Evolutionary conservation across 2,329 filamentous ascomycete species (phyloP), one percentile per base, ranked within the genome.

Genomic region (Coniochaeta sp.): DNA sequence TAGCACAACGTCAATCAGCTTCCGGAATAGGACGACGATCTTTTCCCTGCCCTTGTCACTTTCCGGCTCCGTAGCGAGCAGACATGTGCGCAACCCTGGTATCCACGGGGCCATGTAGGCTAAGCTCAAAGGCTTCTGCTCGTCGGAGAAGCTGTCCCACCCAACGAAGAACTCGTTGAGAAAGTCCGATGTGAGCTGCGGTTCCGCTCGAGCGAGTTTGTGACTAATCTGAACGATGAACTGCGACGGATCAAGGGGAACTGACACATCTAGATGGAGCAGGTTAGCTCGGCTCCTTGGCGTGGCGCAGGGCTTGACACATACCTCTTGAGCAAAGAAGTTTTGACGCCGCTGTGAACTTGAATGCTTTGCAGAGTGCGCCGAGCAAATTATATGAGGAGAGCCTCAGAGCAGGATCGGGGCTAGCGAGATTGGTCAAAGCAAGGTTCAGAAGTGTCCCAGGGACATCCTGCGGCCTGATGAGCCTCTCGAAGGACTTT

Each of bases 51-150:
- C 82, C 60, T 85, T 86, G 56, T 87, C 84, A 48, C 81, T 77
- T 58, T 87, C 84, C 2, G 67, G 32, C 51, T 87, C 84, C 26
- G 73, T 73, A 4, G 77, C 71, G 16, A 87, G 67, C 3, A 87
- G 72, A 51, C 77, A 76, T 2, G 76, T 80, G 47, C 83, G 77
- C 30, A 87, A 66, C 12, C 82, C 78, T 6, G 78, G 73, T 32
- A 87, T 70, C 84, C 84, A 87, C 2, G 84, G 84, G 6, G 83
- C 80, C 79, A 87, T 85, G 61, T 87, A 87, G 6, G 82, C 78
- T 27, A 87, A 71, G 57, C 82, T 85, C 22, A 87, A 63, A 1
- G 83, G 81, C 57, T 84, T 82, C 61, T 87, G 84, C 52, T 85
- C 79, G 30, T 84, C 79, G 1, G 81, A 77, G 58, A 86, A 83